phyloP scores from a whole-genome alignment of 805 yeast species.

The Starmerella lactis-condensi region DNA sequence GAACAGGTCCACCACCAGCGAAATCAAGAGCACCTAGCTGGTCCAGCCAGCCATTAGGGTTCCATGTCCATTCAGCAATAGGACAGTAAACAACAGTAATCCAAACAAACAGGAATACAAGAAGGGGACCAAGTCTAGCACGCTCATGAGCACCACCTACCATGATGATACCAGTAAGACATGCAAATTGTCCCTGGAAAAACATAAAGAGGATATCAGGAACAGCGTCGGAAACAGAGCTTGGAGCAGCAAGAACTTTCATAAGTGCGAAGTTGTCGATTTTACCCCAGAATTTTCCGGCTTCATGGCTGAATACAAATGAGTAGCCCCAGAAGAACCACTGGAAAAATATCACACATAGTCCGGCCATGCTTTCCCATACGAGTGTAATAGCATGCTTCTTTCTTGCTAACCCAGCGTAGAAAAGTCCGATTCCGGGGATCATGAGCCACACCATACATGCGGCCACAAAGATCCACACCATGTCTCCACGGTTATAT shows the following conservation, averaged over 20 bases:
- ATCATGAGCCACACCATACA: conserved; percentile 87
- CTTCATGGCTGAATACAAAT: conserved; percentile 57
- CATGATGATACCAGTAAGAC: conserved; percentile 81
- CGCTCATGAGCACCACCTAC: conserved; percentile 97
- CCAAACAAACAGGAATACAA: conserved; percentile 87
- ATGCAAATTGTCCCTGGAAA: conserved; percentile 94
- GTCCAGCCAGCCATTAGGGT: conserved; percentile 75
- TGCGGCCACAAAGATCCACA: conserved; percentile 63
- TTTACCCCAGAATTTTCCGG: conserved; percentile 60
- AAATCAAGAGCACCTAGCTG: conserved; percentile 75
- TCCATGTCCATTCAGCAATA: conserved; percentile 96
- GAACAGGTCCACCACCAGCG: conserved; percentile 99
- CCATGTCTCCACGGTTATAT: conserved; percentile 51
- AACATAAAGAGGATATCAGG: conserved; percentile 83
- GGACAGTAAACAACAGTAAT: conserved; percentile 91
- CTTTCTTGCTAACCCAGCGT: conserved; percentile 85
- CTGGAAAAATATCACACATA: conserved; percentile 67
- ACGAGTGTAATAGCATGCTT: conserved; percentile 85
- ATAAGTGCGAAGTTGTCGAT: conserved; percentile 62
- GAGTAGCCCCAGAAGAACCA: conserved; percentile 99
- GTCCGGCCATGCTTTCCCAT: conserved; percentile 88
- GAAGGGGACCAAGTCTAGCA: conserved; percentile 89
- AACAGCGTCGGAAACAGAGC: conserved; percentile 36
- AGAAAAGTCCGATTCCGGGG: conserved; percentile 86
- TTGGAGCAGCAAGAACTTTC: conserved; percentile 66